Evolutionary conservation across 177 flowering plant genomes (phyloP).

Genomic region (Vitis hybrid): DNA sequence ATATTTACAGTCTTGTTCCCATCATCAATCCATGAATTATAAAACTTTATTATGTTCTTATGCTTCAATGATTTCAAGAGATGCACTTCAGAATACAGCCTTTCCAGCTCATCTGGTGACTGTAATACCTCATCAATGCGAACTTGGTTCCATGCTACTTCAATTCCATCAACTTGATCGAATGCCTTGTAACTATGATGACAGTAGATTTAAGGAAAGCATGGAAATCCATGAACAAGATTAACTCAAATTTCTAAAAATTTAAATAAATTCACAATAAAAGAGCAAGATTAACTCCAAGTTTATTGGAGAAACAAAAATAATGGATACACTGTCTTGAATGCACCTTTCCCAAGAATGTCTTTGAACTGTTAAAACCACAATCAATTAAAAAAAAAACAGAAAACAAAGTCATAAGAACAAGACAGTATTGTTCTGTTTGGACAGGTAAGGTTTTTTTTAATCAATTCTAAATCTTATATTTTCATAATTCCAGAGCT

Average conservation of each 20-base stretch:
- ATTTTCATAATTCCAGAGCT: not conserved
- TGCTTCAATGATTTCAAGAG: constrained; percentile 52
- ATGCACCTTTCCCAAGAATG: constrained; percentile 45
- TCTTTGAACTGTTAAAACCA: constrained; percentile 36
- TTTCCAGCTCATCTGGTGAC: constrained; percentile 46
- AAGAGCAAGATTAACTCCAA: constrained; percentile 1
- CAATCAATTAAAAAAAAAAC: constrained; percentile 1
- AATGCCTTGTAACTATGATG: constrained; percentile 49
- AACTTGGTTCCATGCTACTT: constrained; percentile 71
- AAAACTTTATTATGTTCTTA: constrained; percentile 49
- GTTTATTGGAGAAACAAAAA: not conserved
- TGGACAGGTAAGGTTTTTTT: not conserved
- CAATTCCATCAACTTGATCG: constrained; percentile 67
- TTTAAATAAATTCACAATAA: not conserved
- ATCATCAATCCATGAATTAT: constrained; percentile 60
- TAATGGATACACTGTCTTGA: constrained; percentile 40
- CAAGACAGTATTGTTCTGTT: not conserved
- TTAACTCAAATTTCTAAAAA: not conserved
- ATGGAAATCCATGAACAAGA: not conserved
- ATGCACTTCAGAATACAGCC: constrained; percentile 53
- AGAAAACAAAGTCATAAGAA: not conserved
- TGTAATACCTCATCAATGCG: constrained; percentile 46
- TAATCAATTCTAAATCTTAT: not conserved
- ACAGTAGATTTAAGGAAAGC: constrained; percentile 8
- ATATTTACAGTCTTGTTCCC: constrained; percentile 53